A percentile compares a stretch with the other conserved stretches of the same genome.
These are phyloP conservation scores for Arabidopsis suecica DNA, from an alignment of 345 rosid species.

Conservation along the genomic window DNA sequence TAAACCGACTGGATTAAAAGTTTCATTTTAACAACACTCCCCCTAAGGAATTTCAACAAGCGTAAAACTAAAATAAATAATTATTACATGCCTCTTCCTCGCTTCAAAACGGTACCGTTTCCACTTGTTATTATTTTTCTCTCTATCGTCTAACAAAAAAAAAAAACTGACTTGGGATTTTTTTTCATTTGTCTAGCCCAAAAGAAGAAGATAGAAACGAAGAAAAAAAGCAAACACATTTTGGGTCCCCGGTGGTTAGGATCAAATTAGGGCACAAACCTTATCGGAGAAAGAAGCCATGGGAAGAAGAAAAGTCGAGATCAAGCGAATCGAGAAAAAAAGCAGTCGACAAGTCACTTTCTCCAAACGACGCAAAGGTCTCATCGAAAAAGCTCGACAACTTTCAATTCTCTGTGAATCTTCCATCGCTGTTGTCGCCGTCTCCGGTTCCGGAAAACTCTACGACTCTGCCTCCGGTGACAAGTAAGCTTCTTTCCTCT, in stretches of 20 bases:
- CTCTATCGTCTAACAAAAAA: conserved; percentile 21
- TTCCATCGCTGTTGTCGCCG: conserved; percentile 59
- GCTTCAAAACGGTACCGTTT: conserved; percentile 23
- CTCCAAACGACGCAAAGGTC: too few relatives aligned
- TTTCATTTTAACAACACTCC: neutral
- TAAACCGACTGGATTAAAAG: neutral
- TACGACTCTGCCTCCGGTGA: conserved; percentile 54
- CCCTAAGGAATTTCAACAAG: neutral
- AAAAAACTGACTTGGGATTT: neutral
- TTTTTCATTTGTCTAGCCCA: neutral
- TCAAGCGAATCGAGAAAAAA: too few relatives aligned
- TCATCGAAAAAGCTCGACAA: too few relatives aligned
- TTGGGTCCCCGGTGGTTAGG: neutral
- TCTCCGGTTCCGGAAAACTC: conserved; percentile 60
- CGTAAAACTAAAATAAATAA: too few relatives aligned
- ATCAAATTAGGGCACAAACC: conserved; percentile 38
- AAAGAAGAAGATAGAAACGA: neutral
- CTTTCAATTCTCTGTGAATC: conserved; percentile 76
- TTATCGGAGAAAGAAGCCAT: conserved; percentile 21
- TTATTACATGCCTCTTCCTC: too few relatives aligned
- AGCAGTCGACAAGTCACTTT: too few relatives aligned
- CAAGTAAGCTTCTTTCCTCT: conserved; percentile 44
- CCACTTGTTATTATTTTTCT: conserved; percentile 1
- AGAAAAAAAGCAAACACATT: conserved; percentile 5
- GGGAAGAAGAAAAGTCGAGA: too few relatives aligned